These are phyloP conservation scores for Oryza australiensis DNA, from an alignment of 176 grass and related monocot genomes.

Conservation along the genomic window DNA sequence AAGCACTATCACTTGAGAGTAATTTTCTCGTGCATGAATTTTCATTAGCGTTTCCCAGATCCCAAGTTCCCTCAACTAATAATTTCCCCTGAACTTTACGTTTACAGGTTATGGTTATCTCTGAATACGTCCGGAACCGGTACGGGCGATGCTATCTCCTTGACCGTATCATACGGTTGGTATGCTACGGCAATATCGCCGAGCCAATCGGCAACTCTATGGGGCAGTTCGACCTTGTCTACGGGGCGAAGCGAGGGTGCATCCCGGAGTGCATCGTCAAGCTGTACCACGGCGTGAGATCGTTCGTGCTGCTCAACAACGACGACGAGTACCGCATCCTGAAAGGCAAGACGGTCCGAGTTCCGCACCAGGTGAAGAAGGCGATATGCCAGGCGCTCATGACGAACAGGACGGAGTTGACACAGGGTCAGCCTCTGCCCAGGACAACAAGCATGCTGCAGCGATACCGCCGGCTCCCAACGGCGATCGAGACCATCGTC, in stretches of 20 bases:
- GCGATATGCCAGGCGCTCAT: slow-evolving; percentile 13
- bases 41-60: too few species aligned
- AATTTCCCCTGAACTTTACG: too few species aligned
- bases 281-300: not conserved
- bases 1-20: too few species aligned
- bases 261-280: not conserved
- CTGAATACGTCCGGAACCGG: slow-evolving; percentile 17
- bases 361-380: not conserved
- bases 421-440: not conserved
- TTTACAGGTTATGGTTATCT: slow-evolving; percentile 33
- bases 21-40: too few species aligned
- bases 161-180: not conserved
- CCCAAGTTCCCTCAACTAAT: too few species aligned
- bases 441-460: not conserved
- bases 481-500: slow-evolving; percentile 36
- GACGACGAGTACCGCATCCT: slow-evolving; percentile 2
- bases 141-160: not conserved
- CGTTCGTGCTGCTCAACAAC: slow-evolving; percentile 17
- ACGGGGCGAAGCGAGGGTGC: not conserved
- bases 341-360: not conserved
- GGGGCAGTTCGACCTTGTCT: slow-evolving; percentile 14
- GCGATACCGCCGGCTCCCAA: not conserved
- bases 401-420: not conserved
- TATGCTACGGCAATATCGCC: slow-evolving; percentile 21
- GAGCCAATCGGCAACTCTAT: slow-evolving; percentile 16